Base-by-base conservation (phyloP, 1,284 basidiomycete species). In the Fereydounia khargensis region DNA sequence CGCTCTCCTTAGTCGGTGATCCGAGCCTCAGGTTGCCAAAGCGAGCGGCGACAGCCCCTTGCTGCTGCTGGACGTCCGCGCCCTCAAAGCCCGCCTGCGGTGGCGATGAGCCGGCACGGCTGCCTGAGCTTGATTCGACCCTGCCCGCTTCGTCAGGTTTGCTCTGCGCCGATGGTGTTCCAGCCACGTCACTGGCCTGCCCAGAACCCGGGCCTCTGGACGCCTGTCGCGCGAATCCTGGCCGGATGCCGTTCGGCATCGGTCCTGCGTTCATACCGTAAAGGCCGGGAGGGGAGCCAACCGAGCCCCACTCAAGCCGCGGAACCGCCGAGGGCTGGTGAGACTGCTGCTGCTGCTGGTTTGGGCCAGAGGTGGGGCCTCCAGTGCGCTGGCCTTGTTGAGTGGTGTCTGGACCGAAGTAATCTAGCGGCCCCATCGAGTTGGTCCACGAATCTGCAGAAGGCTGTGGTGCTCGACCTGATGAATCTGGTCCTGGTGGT, bases 371-470 rank as follows among this genome's bases (percentile, higher is more conserved):
- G 36, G n/a, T n/a, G n/a, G n/a, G n/a, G n/a, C n/a, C n/a, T n/a
- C n/a, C n/a, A n/a, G n/a, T n/a, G n/a, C n/a, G n/a, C n/a, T n/a
- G n/a, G n/a, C n/a, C n/a, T n/a, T n/a, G n/a, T n/a, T 33, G 31
- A 6, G 16, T 33, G 3, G n/a, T 6, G 17, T 65, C 57, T 8
- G 57, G 61, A 6, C 47, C 65, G 23, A 57, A 68, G 37, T 59
- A 70, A 47, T 70, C 67, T 27, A 70, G 52, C 2, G 67, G 67
- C 3, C 67, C 67, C 52, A 60, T 46, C 2, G 64, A 56, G 13
- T 50, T 39, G n/a, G 51, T 47, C 65, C 65, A 68, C 39, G 65
- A 65, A 31, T 62, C n/a, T n/a, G n/a, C n/a, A 8, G 17, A 27
- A 24, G 20, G 20, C 20, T 23, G n/a, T n/a, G n/a, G n/a, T n/a